Base-by-base conservation (phyloP, 371 early-diverging fungal species). In the Rhizopus microsporus region DNA sequence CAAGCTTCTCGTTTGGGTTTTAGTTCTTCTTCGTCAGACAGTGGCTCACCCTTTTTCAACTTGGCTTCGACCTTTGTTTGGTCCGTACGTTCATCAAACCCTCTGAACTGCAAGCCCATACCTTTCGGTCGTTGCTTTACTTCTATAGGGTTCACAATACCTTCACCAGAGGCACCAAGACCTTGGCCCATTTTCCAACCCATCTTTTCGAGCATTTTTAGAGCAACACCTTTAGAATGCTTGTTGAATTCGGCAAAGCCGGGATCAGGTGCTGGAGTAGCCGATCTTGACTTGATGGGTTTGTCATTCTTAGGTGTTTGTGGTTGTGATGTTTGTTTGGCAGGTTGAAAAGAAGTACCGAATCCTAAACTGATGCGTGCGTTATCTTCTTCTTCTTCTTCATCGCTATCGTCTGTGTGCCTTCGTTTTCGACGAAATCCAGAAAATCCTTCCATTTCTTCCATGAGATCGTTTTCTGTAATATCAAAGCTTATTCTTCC, bases 91-190 rank as follows among this genome's bases (percentile, higher is more conserved):
- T 92, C 92, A 60, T 88, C 85, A 60, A 92, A 89, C 5, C 88
- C 89, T 15, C 80, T 71, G 72, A 82, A 86, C 33, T 88, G 89
- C 32, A 97, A 81, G 56, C 96, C 96, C 84, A 88, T 88, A 47
- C 86, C 78, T 8, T 71, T 70, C 5, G 95, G 96, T 32, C 96
- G 89, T 37, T 84, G 60, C 59, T 90, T 92, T 4, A 88, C 90
- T 47, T 95, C 90, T 30, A 97, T 86, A 3, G 97, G 96, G 43
- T 92, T 87, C 13, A 91, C 81, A 31, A 94, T 94, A 63, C 98
- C 98, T 30, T 75, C 74, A 5, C 93, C 92, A 4, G 82, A 83
- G 38, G 74, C 76, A 4, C 98, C 98, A 4, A 96, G 67, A 58
- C 91, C 91, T 59, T 72, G 75, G 5, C 91, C 91, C 8, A 58